Evolutionary conservation across 495 filamentous ascomycete genomes (phyloP), one percentile per base, ranked within the genome.

Genomic region (Bathelium albidoporum): DNA sequence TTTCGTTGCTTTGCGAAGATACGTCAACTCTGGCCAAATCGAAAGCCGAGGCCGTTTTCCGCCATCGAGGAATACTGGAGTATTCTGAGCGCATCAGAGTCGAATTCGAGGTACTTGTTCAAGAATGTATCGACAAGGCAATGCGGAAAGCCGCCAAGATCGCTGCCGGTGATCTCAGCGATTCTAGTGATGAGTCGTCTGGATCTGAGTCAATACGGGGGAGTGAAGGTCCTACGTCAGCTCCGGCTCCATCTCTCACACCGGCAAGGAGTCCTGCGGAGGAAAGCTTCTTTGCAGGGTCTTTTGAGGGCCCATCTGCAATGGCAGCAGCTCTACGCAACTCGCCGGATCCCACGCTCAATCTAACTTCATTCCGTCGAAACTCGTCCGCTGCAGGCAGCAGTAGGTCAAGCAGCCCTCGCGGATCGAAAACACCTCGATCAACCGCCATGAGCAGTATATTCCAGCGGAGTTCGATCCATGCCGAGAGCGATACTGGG

Each of bases 31-130:
- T 91, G 24, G 85, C 91, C 20, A 87, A 82, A 68, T 82, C 89
- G 20, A 98, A 97, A 73, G 89, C 97, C 3, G 95, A 97, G 68
- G 88, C 95, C 26, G 87, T 96, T 14, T 81, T 92, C 65, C 90
- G 94, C 36, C 89, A 97, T 75, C 85, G 93, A 45, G 85, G 88
- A 67, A 95, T 97, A 62, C 86, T 97, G 49, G 95, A 98, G 73
- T 98, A 97, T 72, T 86, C 90, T 3, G 94, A 98, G 74, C 84
- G 94, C 10, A 97, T 98, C 71, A 89, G 95, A 1, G 81, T 95
- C 36, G 94, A 98, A 71, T 95, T 94, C 71, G 87, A 89, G 20
- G 81, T 93, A 28, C 78, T 96, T 55, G 94, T 98, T 31, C 88
- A 95, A 67, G 91, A 97, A 63, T 98, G 94, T 72, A 94, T 98